Percentiles rank a stretch among this genome's conserved stretches.
These are phyloP conservation scores for Phylloboletellus chloephorus DNA, from an alignment of 1,284 basidiomycete species.

Conservation along the genomic window DNA sequence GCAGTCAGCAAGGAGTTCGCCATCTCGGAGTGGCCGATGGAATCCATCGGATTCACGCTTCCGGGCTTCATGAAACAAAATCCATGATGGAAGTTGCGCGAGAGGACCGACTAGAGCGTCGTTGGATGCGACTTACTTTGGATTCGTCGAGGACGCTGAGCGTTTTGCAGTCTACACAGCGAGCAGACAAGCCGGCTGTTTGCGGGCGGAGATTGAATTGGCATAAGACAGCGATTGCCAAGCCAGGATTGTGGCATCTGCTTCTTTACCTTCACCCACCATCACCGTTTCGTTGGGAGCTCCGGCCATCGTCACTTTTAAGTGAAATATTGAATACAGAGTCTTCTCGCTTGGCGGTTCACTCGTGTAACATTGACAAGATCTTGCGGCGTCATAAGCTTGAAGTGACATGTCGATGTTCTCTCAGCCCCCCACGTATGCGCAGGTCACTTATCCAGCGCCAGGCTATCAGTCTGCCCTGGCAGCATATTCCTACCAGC, in stretches of 20 bases:
- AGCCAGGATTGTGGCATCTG: slow-evolving; percentile 13
- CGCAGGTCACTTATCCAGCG: slow-evolving; percentile 35
- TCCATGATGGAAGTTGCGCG: neutral
- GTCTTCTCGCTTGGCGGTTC: slow-evolving; percentile 30
- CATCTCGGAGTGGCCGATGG: slow-evolving; percentile 18
- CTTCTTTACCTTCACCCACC: slow-evolving; percentile 43
- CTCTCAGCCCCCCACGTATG: slow-evolving; percentile 39
- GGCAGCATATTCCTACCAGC: slow-evolving; percentile 45
- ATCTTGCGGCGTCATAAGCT: slow-evolving; percentile 31
- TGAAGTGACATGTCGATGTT: slow-evolving; percentile 46
- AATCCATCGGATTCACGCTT: slow-evolving; percentile 29
- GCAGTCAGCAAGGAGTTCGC: slow-evolving; percentile 15
- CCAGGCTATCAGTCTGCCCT: slow-evolving; percentile 39
- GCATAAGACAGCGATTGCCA: slow-evolving; percentile 26
- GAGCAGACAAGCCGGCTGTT: slow-evolving; percentile 19
- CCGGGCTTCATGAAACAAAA: slow-evolving; percentile 5
- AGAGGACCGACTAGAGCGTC: neutral
- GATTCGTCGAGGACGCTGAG: slow-evolving; percentile 23
- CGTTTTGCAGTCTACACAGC: slow-evolving; percentile 3
- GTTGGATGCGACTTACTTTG: slow-evolving; percentile 24
- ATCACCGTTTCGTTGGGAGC: slow-evolving; percentile 41
- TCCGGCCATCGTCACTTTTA: slow-evolving; percentile 33
- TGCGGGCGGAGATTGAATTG: slow-evolving; percentile 32
- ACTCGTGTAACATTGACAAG: slow-evolving; percentile 26
- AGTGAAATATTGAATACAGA: slow-evolving; percentile 37